These are phyloP conservation scores for Nigrospora sphaerica DNA, from an alignment of 2,329 filamentous ascomycete species.

Conservation along the genomic window DNA sequence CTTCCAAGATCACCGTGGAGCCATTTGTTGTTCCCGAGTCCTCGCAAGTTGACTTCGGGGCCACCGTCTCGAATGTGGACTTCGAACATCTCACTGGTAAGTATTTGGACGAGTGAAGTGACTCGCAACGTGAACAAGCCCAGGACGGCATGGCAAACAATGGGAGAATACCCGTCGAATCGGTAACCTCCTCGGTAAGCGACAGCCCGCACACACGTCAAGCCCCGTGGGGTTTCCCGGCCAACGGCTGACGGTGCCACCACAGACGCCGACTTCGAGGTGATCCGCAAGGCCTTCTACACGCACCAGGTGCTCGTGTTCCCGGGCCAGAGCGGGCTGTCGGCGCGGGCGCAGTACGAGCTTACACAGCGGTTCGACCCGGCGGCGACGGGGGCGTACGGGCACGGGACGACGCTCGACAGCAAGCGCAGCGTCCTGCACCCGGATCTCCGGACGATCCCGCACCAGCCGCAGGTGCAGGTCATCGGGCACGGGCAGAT, in stretches of 20 bases:
- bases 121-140: no score
- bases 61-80: slow-evolving; percentile 48
- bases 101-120: slow-evolving; percentile 12
- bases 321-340: slow-evolving; percentile 57
- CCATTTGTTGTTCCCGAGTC: slow-evolving; percentile 27
- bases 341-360: slow-evolving; percentile 66
- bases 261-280: slow-evolving; percentile 56
- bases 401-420: slow-evolving; percentile 70
- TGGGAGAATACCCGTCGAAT: slow-evolving; percentile 50
- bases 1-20: slow-evolving; percentile 22
- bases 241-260: slow-evolving; percentile 8
- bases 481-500: slow-evolving; percentile 73
- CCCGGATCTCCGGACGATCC: slow-evolving; percentile 73
- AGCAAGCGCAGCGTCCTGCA: slow-evolving; percentile 57
- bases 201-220: slow-evolving; percentile 1
- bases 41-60: slow-evolving; percentile 51
- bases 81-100: slow-evolving; percentile 57
- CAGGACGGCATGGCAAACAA: slow-evolving; percentile 6
- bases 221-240: neutral
- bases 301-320: slow-evolving; percentile 63
- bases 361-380: slow-evolving; percentile 71
- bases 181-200: slow-evolving; percentile 54
- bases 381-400: slow-evolving; percentile 50
- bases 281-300: slow-evolving; percentile 61
- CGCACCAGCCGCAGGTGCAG: slow-evolving; percentile 73